These are phyloP conservation scores for Lachancea thermotolerans DNA, from an alignment of 805 yeast species.

Conservation along the genomic window DNA sequence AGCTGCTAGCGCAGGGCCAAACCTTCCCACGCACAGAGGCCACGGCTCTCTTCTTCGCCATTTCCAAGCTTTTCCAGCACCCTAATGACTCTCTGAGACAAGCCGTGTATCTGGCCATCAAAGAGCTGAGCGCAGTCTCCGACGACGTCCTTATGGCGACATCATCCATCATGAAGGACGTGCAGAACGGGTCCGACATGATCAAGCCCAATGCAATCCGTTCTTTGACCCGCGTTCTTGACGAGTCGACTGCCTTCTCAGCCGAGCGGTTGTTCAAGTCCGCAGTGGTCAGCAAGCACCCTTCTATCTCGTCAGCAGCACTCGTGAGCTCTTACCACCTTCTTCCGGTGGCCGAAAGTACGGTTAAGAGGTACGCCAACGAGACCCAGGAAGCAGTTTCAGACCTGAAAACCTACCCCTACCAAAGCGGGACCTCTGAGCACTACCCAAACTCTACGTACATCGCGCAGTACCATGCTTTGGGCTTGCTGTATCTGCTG, in stretches of 20 bases:
- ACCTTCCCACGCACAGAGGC: slow-evolving; percentile 83
- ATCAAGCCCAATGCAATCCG: slow-evolving; percentile 94
- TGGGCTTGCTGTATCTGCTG: slow-evolving; percentile 81
- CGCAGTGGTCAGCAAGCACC: slow-evolving; percentile 86
- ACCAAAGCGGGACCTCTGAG: slow-evolving; percentile 30
- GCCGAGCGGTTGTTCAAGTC: slow-evolving; percentile 89
- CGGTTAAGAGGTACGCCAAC: slow-evolving; percentile 87
- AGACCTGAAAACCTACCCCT: slow-evolving; percentile 36
- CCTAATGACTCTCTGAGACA: slow-evolving; percentile 79
- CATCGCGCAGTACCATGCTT: slow-evolving; percentile 92
- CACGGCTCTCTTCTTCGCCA: slow-evolving; percentile 85
- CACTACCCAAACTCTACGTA: slow-evolving; percentile 65
- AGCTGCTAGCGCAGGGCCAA: slow-evolving; percentile 81
- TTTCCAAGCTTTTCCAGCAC: slow-evolving; percentile 92
- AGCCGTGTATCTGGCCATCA: slow-evolving; percentile 87
- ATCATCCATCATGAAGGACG: slow-evolving; percentile 95
- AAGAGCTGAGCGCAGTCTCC: slow-evolving; percentile 77
- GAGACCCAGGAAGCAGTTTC: slow-evolving; percentile 89
- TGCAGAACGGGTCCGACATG: slow-evolving; percentile 78
- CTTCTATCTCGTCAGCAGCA: slow-evolving; percentile 89
- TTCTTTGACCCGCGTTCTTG: slow-evolving; percentile 83
- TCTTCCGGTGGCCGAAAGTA: slow-evolving; percentile 82
- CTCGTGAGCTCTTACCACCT: slow-evolving; percentile 85
- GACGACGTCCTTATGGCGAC: slow-evolving; percentile 96
- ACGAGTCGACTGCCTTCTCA: slow-evolving; percentile 83